Evolutionary conservation across 23 red algal species (phyloP).

Genomic region (Gracilaria gracilis): DNA sequence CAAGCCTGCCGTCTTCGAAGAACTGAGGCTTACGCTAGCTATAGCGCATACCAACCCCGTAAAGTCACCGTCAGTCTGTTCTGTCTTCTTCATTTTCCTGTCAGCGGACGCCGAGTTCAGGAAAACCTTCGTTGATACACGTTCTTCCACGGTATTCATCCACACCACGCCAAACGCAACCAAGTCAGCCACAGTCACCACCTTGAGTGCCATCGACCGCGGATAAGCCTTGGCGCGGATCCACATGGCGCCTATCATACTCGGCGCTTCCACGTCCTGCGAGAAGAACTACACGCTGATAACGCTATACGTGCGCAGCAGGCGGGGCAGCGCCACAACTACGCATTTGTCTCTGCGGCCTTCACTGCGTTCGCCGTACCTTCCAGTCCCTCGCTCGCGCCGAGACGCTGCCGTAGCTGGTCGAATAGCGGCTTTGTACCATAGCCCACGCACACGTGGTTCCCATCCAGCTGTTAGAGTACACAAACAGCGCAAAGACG

Average conservation of each 20-base stretch:
- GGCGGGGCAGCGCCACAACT: conserved; percentile 66
- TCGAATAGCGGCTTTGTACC: conserved; percentile 23
- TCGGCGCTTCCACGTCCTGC: conserved; percentile 79
- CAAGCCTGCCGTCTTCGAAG: not conserved
- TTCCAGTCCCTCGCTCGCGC: conserved; percentile 83
- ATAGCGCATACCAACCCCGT: not conserved
- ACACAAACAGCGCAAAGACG: conserved; percentile 93
- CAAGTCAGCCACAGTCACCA: conserved; percentile 35
- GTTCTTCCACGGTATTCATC: conserved; percentile 83
- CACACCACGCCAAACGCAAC: conserved; percentile 84
- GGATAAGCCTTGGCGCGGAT: conserved; percentile 40
- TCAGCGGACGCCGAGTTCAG: conserved; percentile 38
- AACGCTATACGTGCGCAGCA: conserved; percentile 58
- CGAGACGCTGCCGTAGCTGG: conserved; percentile 64
- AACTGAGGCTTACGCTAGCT: not conserved
- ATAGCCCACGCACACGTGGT: conserved; percentile 81
- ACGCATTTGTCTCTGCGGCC: conserved; percentile 70
- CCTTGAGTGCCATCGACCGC: conserved; percentile 24
- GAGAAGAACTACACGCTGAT: conserved; percentile 69
- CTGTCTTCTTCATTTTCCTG: not conserved
- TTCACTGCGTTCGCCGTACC: conserved; percentile 68
- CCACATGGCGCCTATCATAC: conserved; percentile 32
- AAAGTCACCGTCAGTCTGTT: not conserved
- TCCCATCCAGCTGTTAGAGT: conserved; percentile 86
- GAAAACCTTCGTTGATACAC: conserved; percentile 76